Percentiles rank a stretch among this genome's conserved stretches.
These are phyloP conservation scores for Erythrophleum ivorense DNA, from an alignment of 331 rosid genomes.

Conservation along the genomic window DNA sequence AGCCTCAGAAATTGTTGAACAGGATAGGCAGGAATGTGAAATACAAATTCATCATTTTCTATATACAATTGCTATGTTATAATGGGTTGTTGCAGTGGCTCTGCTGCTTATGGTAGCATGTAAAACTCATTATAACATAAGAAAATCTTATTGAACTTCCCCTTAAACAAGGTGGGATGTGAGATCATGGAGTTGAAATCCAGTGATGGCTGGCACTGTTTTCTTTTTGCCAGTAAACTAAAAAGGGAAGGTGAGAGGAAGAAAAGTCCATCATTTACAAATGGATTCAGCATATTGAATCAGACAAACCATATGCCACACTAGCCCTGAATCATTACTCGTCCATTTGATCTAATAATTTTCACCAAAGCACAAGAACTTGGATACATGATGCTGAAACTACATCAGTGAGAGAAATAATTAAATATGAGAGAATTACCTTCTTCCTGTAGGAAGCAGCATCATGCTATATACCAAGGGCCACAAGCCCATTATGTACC, in stretches of 20 bases:
- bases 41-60: slow-evolving; percentile 5
- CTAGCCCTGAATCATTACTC: background rate
- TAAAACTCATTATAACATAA: background rate
- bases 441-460: slow-evolving; percentile 86
- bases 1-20: slow-evolving; percentile 24
- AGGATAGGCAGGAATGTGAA: slow-evolving; percentile 6
- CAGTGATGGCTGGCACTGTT: background rate
- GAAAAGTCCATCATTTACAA: background rate
- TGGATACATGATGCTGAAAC: slow-evolving; percentile 23
- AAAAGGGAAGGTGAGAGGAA: background rate
- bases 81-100: background rate
- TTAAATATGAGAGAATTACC: slow-evolving; percentile 53
- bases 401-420: slow-evolving; percentile 1
- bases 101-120: slow-evolving; percentile 2
- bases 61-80: background rate
- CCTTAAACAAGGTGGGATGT: background rate
- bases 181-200: slow-evolving; percentile 1
- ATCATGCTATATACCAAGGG: slow-evolving; percentile 83
- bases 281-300: background rate
- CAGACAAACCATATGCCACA: background rate
- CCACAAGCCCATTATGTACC: slow-evolving; percentile 98
- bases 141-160: background rate
- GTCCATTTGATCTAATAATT: background rate
- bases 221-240: background rate
- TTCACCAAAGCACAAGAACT: background rate